These are phyloP conservation scores for Colletotrichum navitas DNA, from an alignment of 2,329 filamentous ascomycete genomes.

Conservation along the genomic window DNA sequence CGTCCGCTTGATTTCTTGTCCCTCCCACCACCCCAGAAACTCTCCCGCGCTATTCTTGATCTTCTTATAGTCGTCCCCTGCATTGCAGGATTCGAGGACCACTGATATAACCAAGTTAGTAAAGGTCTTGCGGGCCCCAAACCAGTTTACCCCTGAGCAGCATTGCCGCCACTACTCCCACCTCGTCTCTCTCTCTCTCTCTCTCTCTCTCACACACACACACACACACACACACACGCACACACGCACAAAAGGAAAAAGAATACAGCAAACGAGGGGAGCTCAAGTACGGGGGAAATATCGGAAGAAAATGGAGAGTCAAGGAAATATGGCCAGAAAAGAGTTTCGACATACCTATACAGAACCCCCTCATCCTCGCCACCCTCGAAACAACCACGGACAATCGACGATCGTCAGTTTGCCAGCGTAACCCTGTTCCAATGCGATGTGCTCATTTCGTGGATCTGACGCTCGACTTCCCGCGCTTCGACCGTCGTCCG, in stretches of 20 bases:
- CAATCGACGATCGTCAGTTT: slow-evolving; percentile 45
- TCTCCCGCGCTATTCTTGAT: not conserved
- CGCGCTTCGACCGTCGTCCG: slow-evolving; percentile 77
- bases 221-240: not conserved
- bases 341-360: slow-evolving; percentile 28
- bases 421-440: slow-evolving; percentile 52
- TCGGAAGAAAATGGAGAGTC: not conserved
- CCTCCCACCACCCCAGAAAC: slow-evolving; percentile 1
- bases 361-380: slow-evolving; percentile 10
- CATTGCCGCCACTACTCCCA: slow-evolving; percentile 14
- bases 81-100: slow-evolving; percentile 14
- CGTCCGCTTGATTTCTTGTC: slow-evolving; percentile 15
- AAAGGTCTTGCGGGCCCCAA: slow-evolving; percentile 13
- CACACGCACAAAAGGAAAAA: not conserved
- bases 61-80: slow-evolving; percentile 1
- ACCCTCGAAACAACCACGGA: slow-evolving; percentile 20
- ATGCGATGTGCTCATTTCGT: slow-evolving; percentile 58
- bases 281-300: not conserved
- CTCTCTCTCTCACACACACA: not conserved
- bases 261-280: not conserved
- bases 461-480: slow-evolving; percentile 72
- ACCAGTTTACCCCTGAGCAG: slow-evolving; percentile 23
- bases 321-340: slow-evolving; percentile 10
- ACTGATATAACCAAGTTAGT: slow-evolving; percentile 36
- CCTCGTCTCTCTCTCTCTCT: not conserved